Evolutionary conservation across 2,329 filamentous ascomycete genomes (phyloP).

Genomic region (Colletotrichum orchidophilum): DNA sequence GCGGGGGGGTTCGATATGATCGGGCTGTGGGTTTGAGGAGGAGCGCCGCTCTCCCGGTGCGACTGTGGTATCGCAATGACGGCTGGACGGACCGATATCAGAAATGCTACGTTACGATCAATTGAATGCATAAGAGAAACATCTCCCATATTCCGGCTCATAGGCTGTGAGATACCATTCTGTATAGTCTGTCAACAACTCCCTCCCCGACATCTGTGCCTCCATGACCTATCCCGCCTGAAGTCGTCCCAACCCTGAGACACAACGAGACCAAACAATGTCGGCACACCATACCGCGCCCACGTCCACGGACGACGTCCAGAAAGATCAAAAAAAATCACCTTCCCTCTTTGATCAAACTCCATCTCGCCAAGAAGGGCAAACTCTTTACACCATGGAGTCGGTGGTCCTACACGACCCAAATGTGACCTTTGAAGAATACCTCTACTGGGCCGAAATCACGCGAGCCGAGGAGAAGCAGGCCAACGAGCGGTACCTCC

Average conservation of each 20-base stretch:
- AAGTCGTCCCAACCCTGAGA: constrained; percentile 27
- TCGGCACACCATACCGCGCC: neutral
- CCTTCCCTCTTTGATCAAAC: neutral
- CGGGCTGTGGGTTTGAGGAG: too few species aligned
- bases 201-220: neutral
- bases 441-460: constrained; percentile 39
- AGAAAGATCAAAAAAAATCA: neutral
- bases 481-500: constrained; percentile 24
- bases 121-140: neutral
- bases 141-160: neutral
- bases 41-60: neutral
- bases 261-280: neutral
- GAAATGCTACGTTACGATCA: neutral
- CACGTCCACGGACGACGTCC: constrained; percentile 10
- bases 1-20: too few species aligned
- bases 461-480: constrained; percentile 37
- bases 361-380: neutral
- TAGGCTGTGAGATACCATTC: too few species aligned
- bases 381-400: neutral
- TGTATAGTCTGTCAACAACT: neutral
- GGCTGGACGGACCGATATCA: neutral
- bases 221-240: neutral
- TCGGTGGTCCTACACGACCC: constrained; percentile 34
- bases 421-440: constrained; percentile 39
- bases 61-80: neutral